These are phyloP conservation scores for Leptomonas seymouri DNA, from an alignment of 208 protist species.

Conservation along the genomic window DNA sequence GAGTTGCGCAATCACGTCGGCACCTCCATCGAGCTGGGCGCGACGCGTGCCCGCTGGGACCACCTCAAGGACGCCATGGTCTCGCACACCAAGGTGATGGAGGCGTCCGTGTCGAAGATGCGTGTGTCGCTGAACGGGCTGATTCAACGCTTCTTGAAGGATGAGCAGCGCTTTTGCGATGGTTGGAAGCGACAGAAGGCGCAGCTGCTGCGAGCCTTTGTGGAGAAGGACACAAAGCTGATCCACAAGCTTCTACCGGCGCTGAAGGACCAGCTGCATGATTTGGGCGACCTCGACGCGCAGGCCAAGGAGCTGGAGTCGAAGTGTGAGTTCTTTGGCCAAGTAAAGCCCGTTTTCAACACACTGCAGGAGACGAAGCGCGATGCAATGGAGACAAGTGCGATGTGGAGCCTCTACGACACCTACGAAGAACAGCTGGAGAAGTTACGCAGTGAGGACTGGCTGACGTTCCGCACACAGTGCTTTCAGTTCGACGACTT, in stretches of 20 bases:
- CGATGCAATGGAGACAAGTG: slow-evolving; percentile 67
- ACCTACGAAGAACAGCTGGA: slow-evolving; percentile 73
- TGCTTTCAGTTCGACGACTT: slow-evolving; percentile 96
- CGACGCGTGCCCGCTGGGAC: slow-evolving; percentile 90
- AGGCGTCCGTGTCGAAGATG: slow-evolving; percentile 90
- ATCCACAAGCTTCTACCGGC: slow-evolving; percentile 54
- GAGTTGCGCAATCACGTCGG: slow-evolving; percentile 83
- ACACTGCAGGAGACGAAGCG: slow-evolving; percentile 54
- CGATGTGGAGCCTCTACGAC: slow-evolving; percentile 90
- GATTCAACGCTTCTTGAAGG: slow-evolving; percentile 87
- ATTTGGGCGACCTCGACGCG: slow-evolving; percentile 80
- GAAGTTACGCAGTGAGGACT: slow-evolving; percentile 89
- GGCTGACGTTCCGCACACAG: slow-evolving; percentile 94
- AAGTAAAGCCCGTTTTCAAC: slow-evolving; percentile 79
- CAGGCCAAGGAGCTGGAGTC: slow-evolving; percentile 68
- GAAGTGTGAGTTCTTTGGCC: slow-evolving; percentile 94
- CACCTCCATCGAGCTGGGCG: slow-evolving; percentile 73
- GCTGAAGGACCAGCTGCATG: slow-evolving; percentile 83
- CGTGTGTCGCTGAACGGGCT: slow-evolving; percentile 81
- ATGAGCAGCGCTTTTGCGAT: slow-evolving; percentile 88
- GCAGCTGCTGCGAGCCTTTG: slow-evolving; percentile 60
- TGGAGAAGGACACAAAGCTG: slow-evolving; percentile 56
- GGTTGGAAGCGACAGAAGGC: slow-evolving; percentile 92
- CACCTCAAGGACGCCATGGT: slow-evolving; percentile 91
- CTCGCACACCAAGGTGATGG: slow-evolving; percentile 92